Base-by-base conservation (phyloP, 805 yeast species). In the Candida pini region DNA sequence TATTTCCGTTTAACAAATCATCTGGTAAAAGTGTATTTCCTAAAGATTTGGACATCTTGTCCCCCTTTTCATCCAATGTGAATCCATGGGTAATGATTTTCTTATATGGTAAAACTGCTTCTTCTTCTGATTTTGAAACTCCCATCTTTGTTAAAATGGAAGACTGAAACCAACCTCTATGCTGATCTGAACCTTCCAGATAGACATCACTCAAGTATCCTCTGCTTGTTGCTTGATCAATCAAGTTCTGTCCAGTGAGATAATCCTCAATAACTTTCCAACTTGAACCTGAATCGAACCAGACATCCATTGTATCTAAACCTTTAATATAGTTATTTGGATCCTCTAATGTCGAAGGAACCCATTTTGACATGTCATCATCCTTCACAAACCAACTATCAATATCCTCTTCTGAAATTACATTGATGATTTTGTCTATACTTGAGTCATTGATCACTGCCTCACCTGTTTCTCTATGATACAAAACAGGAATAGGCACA, bases 101-200 rank as follows among this genome's bases (percentile, higher is more conserved):
- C 40, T 71, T 71, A 58, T 73, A 92, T 0, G 98, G 97, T 46
- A 59, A 34, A 9, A 58, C 50, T 6, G 39, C 35, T 5, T 41
- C 36, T 1, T 63, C 62, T 33, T 32, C 34, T n/a, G 23, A 27
- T 13, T 41, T 4, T 9, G 60, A 50, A 5, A 45, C 43, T 4
- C 82, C 83, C 16, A 87, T 71, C 50, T 78, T 83, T 17, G 94
- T 88, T 38, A 92, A 63, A 18, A 92, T 62, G 1, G 96, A 87
- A 21, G 96, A 85, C 63, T 92, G 99, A 56, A 92, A 92, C 99
- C 99, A 92, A 1, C 99, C 99, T 40, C 99, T 73, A 54, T 92
- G 98, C 58, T 92, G 99, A 54, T 92, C 99, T n/a, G 89, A 76
- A 2, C 99, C 99, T 64, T 92, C 99, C 10, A 90, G 58, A 53